Percentiles rank a stretch among this genome's conserved stretches.
phyloP scores from a whole-genome alignment of 495 filamentous ascomycete species.

The Daldinia loculata region DNA sequence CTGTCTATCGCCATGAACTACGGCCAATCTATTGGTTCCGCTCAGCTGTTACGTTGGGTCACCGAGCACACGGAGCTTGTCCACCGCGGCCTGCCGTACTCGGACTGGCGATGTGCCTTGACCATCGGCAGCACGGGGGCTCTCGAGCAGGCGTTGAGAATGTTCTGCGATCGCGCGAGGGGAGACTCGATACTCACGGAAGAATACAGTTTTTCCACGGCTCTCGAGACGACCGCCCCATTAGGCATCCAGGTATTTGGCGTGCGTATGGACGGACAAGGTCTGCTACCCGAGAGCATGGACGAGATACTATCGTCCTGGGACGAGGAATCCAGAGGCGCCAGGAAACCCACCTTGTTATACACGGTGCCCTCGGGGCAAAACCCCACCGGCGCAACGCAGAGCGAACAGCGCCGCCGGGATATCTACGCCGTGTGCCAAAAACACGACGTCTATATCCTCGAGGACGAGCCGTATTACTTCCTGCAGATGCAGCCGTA shows the following conservation, averaged over 20 bases:
- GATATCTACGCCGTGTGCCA: constrained; percentile 79
- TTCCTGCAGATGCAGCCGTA: constrained; percentile 96
- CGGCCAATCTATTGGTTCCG: constrained; percentile 81
- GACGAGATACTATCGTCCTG: constrained; percentile 74
- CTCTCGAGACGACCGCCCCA: constrained; percentile 81
- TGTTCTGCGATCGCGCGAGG: constrained; percentile 73
- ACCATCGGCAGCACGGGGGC: constrained; percentile 81
- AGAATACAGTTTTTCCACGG: constrained; percentile 85
- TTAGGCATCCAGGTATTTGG: constrained; percentile 77
- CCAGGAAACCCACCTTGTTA: constrained; percentile 75
- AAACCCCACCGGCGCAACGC: constrained; percentile 92
- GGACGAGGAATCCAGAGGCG: constrained; percentile 63
- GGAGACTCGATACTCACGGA: constrained; percentile 81
- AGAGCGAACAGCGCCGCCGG: constrained; percentile 67
- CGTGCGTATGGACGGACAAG: constrained; percentile 80
- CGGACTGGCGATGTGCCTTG: constrained; percentile 82
- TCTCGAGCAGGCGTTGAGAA: constrained; percentile 78
- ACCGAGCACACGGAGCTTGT: constrained; percentile 93
- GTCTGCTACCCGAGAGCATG: constrained; percentile 71
- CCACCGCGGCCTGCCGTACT: constrained; percentile 73
- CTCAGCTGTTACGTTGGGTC: constrained; percentile 86
- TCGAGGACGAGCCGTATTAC: constrained; percentile 98
- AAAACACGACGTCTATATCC: constrained; percentile 84
- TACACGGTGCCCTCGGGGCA: constrained; percentile 90
- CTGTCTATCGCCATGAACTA: constrained; percentile 89